Base-by-base conservation (phyloP, 2,329 filamentous ascomycete genomes). In the Pseudophaeomoniella oleicola region DNA sequence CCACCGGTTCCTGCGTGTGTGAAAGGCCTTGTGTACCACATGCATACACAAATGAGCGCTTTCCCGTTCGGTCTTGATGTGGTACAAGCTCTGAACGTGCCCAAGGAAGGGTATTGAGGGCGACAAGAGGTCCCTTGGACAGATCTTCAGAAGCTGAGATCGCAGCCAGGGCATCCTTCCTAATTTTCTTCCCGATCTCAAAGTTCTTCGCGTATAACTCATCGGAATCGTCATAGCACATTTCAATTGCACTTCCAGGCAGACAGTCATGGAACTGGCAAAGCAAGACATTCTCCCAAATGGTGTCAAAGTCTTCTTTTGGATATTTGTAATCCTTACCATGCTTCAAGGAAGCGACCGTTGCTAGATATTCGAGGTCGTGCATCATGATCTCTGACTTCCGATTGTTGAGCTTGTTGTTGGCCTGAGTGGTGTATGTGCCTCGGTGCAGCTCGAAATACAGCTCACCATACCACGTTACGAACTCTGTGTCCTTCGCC, bases 261-360 rank as follows among this genome's bases (percentile, higher is more conserved):
- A 98, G 68, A 54, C 90, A 96, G 54, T 98, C 90, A 46, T 98
- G 90, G 67, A 98, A 98, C 51, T 98, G 90, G 46, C 88, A 96
- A 16, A 96, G 72, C 16, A 96, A 68, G 3, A 88, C 80, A 38
- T 72, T 71, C 63, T 96, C 88, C 90, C 90, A 98, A 77, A 98
- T 92, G 39, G 80, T 71, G 52, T 98, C 90, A 38, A 98, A 78
- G n/a, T 90, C 76, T 53, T 81, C 75, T 60, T 93, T 94, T 6
- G 90, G 90, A 54, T 96, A 98, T 51, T 80, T 81, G 64, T 94
- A 96, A 2, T 66, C 66, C 18, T 67, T 65, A 42, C 78, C 65
- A n/a, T n/a, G n/a, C 48, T 75, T 75, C 43, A 96, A 62, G 2
- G 81, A 90, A 4, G 85, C 86, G 46, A 93, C 62, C 0, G 90